phyloP scores from a whole-genome alignment of 441 rosid genomes.

The Brassica balearica region DNA sequence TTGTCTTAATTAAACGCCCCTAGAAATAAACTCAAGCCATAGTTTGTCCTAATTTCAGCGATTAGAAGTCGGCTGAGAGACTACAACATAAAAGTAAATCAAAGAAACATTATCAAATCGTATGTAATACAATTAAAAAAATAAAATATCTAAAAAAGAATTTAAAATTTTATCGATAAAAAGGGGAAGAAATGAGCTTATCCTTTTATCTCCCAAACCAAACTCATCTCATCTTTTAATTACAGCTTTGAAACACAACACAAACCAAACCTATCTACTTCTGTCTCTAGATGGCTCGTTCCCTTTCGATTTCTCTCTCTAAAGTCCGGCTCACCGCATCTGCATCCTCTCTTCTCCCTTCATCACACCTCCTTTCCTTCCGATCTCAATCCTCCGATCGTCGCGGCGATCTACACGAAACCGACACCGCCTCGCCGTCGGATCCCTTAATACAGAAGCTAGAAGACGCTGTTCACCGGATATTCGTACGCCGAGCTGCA shows the following conservation, averaged over 20 bases:
- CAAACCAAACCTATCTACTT: background rate
- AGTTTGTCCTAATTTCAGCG: background rate
- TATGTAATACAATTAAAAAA: constrained; percentile 2
- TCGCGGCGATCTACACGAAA: constrained; percentile 46
- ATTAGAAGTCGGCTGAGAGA: background rate
- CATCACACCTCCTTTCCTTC: constrained; percentile 44
- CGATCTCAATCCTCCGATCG: constrained; percentile 60
- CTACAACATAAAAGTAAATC: background rate
- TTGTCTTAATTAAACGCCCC: background rate
- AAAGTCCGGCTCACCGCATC: constrained; percentile 35
- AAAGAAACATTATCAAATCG: background rate
- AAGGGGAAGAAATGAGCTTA: background rate
- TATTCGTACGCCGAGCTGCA: constrained; percentile 75
- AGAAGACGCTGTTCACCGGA: constrained; percentile 90
- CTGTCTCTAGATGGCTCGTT: constrained; percentile 53
- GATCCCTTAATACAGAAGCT: constrained; percentile 77
- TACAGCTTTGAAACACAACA: constrained; percentile 23
- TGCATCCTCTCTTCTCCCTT: constrained; percentile 37
- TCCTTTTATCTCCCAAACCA: background rate
- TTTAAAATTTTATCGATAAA: constrained; percentile 1
- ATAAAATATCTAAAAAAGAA: background rate
- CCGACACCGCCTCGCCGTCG: constrained; percentile 48
- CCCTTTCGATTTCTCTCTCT: constrained; percentile 43
- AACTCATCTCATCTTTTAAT: constrained; percentile 21
- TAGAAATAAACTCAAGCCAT: background rate